phyloP scores from a whole-genome alignment of 805 yeast species.

The Nakazawaea populi region DNA sequence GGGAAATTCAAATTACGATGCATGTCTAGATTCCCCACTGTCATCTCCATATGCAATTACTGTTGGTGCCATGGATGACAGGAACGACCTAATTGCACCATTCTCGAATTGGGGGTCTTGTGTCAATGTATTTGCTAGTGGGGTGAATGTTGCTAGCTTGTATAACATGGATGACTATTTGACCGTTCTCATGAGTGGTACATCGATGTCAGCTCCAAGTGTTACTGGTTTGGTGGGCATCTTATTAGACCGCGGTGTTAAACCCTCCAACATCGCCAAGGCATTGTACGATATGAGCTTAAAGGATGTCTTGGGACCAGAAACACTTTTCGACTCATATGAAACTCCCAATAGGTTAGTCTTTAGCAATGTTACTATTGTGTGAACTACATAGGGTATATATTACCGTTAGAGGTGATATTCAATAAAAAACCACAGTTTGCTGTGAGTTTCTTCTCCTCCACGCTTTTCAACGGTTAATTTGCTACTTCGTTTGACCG shows the following conservation, averaged over 20 bases:
- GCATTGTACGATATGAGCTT: slow-evolving; percentile 41
- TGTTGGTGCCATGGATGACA: slow-evolving; percentile 86
- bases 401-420: not conserved
- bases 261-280: slow-evolving; percentile 32
- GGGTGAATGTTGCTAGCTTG: slow-evolving; percentile 60
- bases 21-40: slow-evolving; percentile 85
- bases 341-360: slow-evolving; percentile 58
- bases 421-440: too few species aligned
- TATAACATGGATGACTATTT: slow-evolving; percentile 23
- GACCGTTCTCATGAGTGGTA: slow-evolving; percentile 51
- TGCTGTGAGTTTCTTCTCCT: too few species aligned
- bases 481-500: too few species aligned
- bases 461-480: too few species aligned
- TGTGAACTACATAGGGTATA: not conserved
- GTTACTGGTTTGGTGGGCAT: slow-evolving; percentile 63
- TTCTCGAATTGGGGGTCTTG: slow-evolving; percentile 95
- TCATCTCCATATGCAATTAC: slow-evolving; percentile 67
- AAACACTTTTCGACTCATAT: slow-evolving; percentile 38
- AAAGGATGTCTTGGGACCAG: slow-evolving; percentile 38
- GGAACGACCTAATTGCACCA: slow-evolving; percentile 59
- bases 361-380: not conserved
- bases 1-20: slow-evolving; percentile 74
- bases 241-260: slow-evolving; percentile 45
- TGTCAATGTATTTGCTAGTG: slow-evolving; percentile 82
- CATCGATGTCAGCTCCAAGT: slow-evolving; percentile 78